Conservation (phyloP, 306 rosid species). For the Vigna hirtella region DNA sequence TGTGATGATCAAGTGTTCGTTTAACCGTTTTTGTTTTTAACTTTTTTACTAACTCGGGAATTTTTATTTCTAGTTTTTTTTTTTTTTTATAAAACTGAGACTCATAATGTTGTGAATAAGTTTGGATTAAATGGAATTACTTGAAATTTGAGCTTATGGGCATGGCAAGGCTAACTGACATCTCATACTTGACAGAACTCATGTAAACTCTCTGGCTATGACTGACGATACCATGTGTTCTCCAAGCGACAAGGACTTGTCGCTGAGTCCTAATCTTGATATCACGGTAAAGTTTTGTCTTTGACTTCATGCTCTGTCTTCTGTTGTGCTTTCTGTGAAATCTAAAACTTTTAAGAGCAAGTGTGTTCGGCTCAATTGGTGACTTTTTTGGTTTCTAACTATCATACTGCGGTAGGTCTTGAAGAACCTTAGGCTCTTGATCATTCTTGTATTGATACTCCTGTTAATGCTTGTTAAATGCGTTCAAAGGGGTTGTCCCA, state of each 20-base stretch:
- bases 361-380: conserved; percentile 1
- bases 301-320: not conserved
- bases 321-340: conserved; percentile 10
- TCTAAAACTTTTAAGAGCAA: not conserved
- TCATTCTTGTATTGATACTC: conserved; percentile 2
- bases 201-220: conserved; percentile 42
- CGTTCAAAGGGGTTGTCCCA: conserved; percentile 11
- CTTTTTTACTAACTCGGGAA: not conserved
- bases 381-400: not conserved
- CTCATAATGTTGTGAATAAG: not conserved
- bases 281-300: conserved; percentile 45
- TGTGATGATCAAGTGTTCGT: conserved; percentile 12
- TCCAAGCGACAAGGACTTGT: conserved; percentile 40
- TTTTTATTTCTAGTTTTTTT: conserved; percentile 4
- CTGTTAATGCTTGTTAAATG: not conserved
- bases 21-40: conserved; percentile 11
- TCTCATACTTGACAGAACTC: conserved; percentile 38
- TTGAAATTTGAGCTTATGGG: conserved; percentile 9
- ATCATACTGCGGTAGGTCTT: not conserved
- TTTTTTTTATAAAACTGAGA: not conserved
- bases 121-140: conserved; percentile 11
- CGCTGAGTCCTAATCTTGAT: conserved; percentile 43
- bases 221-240: conserved; percentile 40
- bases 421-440: conserved; percentile 16
- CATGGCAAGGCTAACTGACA: conserved; percentile 12